Evolutionary conservation across 768 basidiomycete genomes (phyloP).

Genomic region (Tubosaeta brunneosetosa): DNA sequence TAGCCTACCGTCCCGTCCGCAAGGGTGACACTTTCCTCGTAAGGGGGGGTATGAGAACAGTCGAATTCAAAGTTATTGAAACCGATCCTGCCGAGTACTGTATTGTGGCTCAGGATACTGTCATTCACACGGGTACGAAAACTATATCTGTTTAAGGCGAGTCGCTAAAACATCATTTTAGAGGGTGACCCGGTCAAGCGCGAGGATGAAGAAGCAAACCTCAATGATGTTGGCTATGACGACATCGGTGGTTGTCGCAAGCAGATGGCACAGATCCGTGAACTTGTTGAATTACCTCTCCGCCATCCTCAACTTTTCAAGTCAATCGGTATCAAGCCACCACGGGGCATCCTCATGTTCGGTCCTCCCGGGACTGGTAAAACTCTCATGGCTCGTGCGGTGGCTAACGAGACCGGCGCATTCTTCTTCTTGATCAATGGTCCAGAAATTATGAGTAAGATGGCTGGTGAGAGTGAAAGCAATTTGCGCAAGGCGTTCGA

Average conservation of each 20-base stretch:
- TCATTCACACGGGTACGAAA: constrained; percentile 77
- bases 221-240: constrained; percentile 97
- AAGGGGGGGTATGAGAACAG: constrained; percentile 95
- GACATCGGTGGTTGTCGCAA: constrained; percentile 99
- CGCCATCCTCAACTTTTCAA: constrained; percentile 99
- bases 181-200: constrained; percentile 99
- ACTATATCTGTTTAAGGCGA: not conserved
- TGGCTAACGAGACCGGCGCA: constrained; percentile 98
- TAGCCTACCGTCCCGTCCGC: constrained; percentile 90
- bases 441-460: constrained; percentile 99
- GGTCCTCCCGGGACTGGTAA: constrained; percentile 99
- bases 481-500: constrained; percentile 98
- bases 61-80: constrained; percentile 99
- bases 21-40: constrained; percentile 99
- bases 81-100: constrained; percentile 98
- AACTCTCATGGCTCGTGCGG: constrained; percentile 98
- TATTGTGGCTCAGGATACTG: constrained; percentile 98
- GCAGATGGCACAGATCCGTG: constrained; percentile 99
- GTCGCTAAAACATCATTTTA: constrained; percentile 24
- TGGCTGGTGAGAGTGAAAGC: constrained; percentile 98
- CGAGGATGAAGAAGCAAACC: constrained; percentile 96
- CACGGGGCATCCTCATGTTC: constrained; percentile 97
- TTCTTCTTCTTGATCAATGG: constrained; percentile 99
- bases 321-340: constrained; percentile 99
- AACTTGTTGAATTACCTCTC: constrained; percentile 95